Percentiles rank a stretch among this genome's conserved stretches.
Evolutionary conservation across 768 basidiomycete genomes (phyloP).

Genomic region (Lactarius tabidus): DNA sequence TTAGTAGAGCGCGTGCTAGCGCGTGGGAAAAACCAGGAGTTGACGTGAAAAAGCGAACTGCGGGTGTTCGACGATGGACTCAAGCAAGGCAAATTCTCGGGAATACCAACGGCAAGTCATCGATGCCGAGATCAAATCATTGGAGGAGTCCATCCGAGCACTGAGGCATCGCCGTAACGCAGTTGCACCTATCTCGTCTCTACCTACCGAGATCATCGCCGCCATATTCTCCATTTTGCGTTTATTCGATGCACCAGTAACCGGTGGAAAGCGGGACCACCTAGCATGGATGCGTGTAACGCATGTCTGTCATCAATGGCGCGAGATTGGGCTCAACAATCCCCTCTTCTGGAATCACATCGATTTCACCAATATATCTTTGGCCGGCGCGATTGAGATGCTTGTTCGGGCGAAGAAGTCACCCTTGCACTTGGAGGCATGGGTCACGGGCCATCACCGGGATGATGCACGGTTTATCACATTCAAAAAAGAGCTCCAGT

Average conservation of each 20-base stretch:
- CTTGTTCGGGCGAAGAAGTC: background rate
- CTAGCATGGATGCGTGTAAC: conserved; percentile 11
- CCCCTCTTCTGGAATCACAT: conserved; percentile 19
- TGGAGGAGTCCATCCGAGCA: too few relatives aligned
- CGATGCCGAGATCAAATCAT: too few relatives aligned
- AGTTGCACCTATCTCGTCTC: background rate
- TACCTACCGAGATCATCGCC: background rate
- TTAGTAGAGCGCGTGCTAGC: too few relatives aligned
- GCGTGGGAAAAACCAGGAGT: too few relatives aligned
- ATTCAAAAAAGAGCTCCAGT: background rate
- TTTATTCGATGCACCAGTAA: too few relatives aligned
- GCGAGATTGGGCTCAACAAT: conserved; percentile 16
- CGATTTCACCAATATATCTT: background rate
- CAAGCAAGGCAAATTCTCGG: too few relatives aligned
- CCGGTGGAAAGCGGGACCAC: too few relatives aligned
- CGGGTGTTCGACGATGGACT: background rate
- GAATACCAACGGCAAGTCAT: too few relatives aligned
- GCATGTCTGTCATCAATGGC: conserved; percentile 22
- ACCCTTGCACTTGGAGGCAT: background rate
- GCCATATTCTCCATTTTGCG: background rate
- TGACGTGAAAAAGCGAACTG: too few relatives aligned
- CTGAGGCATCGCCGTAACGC: background rate
- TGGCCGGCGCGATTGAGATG: background rate
- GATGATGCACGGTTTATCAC: background rate
- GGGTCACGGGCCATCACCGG: too few relatives aligned